A percentile compares a stretch with the other conserved stretches of the same genome.
Conservation (phyloP, 2,329 filamentous ascomycete species). For the Rosellinia necatrix region DNA sequence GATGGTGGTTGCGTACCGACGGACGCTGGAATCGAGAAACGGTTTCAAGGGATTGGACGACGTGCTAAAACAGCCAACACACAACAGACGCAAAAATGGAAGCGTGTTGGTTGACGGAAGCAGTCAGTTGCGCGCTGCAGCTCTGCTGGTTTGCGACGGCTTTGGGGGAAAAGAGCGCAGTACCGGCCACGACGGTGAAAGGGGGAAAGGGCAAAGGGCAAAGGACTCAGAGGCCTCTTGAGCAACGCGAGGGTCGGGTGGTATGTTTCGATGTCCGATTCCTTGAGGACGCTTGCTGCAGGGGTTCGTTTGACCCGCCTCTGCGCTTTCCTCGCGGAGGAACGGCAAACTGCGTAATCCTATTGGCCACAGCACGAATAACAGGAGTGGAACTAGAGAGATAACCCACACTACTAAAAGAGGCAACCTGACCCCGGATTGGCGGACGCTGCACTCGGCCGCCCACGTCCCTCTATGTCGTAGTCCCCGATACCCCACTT, state of each 20-base stretch:
- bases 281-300: background rate
- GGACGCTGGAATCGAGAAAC: background rate
- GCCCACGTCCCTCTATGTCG: background rate
- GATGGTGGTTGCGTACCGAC: too few species aligned
- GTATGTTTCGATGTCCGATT: slow-evolving; percentile 13
- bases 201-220: slow-evolving; percentile 6
- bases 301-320: slow-evolving; percentile 24
- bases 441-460: background rate
- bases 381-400: background rate
- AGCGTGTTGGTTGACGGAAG: slow-evolving; percentile 11
- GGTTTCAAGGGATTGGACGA: slow-evolving; percentile 27
- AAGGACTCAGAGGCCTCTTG: slow-evolving; percentile 18
- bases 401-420: background rate
- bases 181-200: slow-evolving; percentile 9
- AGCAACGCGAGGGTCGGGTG: slow-evolving; percentile 6
- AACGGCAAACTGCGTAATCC: background rate
- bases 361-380: slow-evolving; percentile 9
- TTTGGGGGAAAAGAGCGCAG: slow-evolving; percentile 12
- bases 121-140: slow-evolving; percentile 22
- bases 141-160: slow-evolving; percentile 14
- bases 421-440: slow-evolving; percentile 1
- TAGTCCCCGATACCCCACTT: background rate
- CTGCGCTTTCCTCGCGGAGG: background rate
- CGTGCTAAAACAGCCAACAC: slow-evolving; percentile 11
- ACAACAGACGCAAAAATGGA: background rate